These are phyloP conservation scores for Rosa persica DNA, from an alignment of 306 rosid genomes.

Conservation along the genomic window DNA sequence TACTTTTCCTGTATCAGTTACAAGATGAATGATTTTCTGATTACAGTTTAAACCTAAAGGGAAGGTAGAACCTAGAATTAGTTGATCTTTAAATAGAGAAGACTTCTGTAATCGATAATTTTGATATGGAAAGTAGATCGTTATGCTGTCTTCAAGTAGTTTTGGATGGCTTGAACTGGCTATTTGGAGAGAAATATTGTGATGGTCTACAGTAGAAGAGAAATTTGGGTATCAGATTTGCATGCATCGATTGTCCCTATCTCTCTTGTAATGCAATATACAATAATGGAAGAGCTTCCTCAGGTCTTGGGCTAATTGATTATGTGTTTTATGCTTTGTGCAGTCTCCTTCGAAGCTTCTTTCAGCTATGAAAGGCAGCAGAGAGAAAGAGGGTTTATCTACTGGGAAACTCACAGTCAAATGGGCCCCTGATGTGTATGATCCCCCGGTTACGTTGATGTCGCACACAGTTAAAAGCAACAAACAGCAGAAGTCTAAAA, in stretches of 20 bases:
- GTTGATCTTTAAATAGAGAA: not conserved
- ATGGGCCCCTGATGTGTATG: constrained; percentile 93
- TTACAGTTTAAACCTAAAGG: not conserved
- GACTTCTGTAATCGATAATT: not conserved
- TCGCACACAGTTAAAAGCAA: constrained; percentile 57
- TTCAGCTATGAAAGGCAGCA: constrained; percentile 85
- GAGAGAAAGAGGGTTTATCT: constrained; percentile 44
- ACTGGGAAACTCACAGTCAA: constrained; percentile 52
- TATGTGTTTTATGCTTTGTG: not conserved
- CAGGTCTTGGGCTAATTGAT: not conserved
- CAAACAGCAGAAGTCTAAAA: constrained; percentile 69
- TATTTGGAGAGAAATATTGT: not conserved
- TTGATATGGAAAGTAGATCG: not conserved
- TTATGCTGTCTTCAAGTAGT: not conserved
- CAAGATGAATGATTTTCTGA: not conserved
- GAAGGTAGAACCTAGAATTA: not conserved
- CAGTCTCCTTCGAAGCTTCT: constrained; percentile 65
- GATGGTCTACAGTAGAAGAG: not conserved
- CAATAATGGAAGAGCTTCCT: not conserved
- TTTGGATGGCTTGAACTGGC: not conserved
- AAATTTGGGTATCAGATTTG: not conserved
- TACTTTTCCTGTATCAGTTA: not conserved
- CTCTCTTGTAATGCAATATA: not conserved
- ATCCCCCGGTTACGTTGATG: constrained; percentile 58
- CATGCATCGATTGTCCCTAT: not conserved